Evolutionary conservation across 345 rosid species (phyloP).

Genomic region (Euphorbia tirucalli): DNA sequence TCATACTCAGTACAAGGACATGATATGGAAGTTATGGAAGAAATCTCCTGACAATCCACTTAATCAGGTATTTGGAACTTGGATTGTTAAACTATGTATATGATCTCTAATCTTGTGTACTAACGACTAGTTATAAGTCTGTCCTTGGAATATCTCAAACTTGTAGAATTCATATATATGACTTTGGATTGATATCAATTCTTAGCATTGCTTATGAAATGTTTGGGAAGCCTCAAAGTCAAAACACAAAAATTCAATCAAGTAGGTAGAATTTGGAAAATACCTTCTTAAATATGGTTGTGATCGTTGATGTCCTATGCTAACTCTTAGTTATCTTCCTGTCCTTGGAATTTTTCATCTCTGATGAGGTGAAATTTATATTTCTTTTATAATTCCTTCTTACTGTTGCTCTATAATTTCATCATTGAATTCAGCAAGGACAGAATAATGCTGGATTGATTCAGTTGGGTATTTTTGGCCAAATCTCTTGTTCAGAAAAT

Average conservation of each 20-base stretch:
- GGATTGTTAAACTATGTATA: conserved; percentile 3
- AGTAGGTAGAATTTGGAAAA: background rate
- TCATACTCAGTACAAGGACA: conserved; percentile 89
- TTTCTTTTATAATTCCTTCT: background rate
- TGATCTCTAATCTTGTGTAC: background rate
- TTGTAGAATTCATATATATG: background rate
- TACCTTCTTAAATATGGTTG: background rate
- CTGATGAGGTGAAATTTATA: background rate
- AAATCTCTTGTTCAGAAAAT: no score
- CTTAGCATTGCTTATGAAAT: background rate
- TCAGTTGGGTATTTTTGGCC: background rate
- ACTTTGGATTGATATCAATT: background rate
- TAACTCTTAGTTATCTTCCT: background rate
- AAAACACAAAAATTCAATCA: background rate
- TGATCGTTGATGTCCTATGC: background rate
- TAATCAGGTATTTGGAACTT: conserved; percentile 59
- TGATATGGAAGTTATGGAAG: conserved; percentile 99
- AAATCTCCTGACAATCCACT: conserved; percentile 98
- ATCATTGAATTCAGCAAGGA: background rate
- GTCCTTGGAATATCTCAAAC: background rate
- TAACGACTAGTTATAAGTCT: background rate
- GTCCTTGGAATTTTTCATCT: background rate
- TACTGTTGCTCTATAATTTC: background rate
- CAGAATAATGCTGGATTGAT: background rate
- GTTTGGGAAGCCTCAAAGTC: background rate